Base-by-base conservation (phyloP, 1,139 yeast species). In the Candida sp. region DNA sequence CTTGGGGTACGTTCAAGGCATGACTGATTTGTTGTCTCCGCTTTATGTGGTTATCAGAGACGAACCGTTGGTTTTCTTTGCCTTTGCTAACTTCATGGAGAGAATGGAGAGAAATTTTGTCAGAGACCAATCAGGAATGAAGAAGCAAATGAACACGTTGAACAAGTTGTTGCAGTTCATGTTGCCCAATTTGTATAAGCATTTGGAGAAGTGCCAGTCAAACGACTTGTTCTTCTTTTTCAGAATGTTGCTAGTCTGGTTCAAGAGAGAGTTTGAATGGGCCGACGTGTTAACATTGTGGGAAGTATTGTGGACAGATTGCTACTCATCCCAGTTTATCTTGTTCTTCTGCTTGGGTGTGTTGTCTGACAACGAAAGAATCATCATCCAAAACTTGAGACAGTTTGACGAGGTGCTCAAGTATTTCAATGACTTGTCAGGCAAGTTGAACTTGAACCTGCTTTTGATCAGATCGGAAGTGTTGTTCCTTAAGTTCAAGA, bases 1-100 rank as follows among this genome's bases (percentile, higher is more conserved):
- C 58, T 72, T 96, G 59, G 99, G 99, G 0, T 94, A 94, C 63
- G 97, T 94, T 25, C 99, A 94, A 70, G 99, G 99, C 2, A 94
- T 94, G 99, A 86, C 96, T 7, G 99, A 94, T 67, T 73, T 94
- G 49, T 74, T 96, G 39, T 88, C 97, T 0, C 98, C 98, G 1
- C 69, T 94, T 5, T 96, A 92, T 65, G 89, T 85, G 42, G 80
- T 85, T 6, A 72, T 90, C 42, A 85, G 85, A 62, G 96, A 93
- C 66, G 98, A 93, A 60, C 76, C 86, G 0, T 63, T 91, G 32
- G 78, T 96, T 3, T 94, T 94, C 66, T 92, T 97, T 96, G 88
- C 94, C 17, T 94, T 94, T 72, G 78, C 84, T 22, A 83, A 86
- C 45, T 90, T 91, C 60, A 94, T 96, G 99, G 92, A 90, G 47